Evolutionary conservation across 2,329 filamentous ascomycete genomes (phyloP).

Genomic region (Exophiala oligosperma): DNA sequence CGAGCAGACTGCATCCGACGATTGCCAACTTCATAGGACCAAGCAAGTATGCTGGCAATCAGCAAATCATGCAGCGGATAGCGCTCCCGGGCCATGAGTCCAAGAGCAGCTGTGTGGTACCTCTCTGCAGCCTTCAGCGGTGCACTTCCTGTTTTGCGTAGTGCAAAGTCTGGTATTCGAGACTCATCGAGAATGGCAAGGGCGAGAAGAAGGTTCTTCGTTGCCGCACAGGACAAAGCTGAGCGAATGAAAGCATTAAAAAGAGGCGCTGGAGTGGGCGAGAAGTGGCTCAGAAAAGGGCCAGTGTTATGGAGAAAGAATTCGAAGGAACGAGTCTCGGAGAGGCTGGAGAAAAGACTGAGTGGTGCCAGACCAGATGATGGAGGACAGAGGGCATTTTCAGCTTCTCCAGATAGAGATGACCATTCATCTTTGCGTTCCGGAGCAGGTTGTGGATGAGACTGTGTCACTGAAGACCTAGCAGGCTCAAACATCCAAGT

Average conservation of each 20-base stretch:
- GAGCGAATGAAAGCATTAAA: neutral
- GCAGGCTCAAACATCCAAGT: neutral
- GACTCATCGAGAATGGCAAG: neutral
- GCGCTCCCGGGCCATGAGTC: neutral
- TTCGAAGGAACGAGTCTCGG: neutral
- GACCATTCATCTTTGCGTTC: too few relatives aligned
- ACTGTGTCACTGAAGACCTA: neutral
- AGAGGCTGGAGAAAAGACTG: neutral
- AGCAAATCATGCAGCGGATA: neutral
- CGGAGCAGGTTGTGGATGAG: neutral
- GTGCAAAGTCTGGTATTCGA: neutral
- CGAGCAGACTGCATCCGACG: neutral
- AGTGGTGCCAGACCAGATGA: too few relatives aligned
- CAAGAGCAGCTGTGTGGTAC: neutral
- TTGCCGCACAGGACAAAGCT: neutral
- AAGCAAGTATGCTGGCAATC: neutral
- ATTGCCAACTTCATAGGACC: neutral
- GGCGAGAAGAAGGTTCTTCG: neutral
- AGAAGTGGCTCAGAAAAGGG: neutral
- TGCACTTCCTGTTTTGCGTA: neutral
- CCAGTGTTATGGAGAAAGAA: neutral
- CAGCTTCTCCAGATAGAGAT: neutral
- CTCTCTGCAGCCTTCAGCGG: neutral
- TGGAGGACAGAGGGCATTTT: too few relatives aligned
- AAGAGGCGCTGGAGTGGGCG: neutral